Conservation (phyloP, 176 grass and related monocot genomes). For the Carex scoparia region DNA sequence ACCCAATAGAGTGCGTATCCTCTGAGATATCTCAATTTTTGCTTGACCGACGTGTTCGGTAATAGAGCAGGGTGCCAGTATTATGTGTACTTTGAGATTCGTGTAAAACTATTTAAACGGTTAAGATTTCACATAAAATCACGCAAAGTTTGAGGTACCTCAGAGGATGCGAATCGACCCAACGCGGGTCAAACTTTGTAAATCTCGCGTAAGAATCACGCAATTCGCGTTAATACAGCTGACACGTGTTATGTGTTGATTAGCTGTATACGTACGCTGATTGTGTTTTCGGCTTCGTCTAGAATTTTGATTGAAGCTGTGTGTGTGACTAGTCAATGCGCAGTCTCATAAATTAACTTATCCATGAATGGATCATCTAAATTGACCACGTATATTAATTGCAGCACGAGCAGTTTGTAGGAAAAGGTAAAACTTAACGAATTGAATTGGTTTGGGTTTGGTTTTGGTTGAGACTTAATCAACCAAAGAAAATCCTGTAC, state of each 20-base stretch:
- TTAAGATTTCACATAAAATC: too few relatives aligned
- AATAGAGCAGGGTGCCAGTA: too few relatives aligned
- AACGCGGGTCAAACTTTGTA: background rate
- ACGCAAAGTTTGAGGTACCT: too few relatives aligned
- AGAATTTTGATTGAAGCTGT: background rate
- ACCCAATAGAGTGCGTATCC: too few relatives aligned
- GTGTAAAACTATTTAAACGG: too few relatives aligned
- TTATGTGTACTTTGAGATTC: too few relatives aligned
- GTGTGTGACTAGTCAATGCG: background rate
- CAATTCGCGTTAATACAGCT: background rate
- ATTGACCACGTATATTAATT: background rate
- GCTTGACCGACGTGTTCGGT: too few relatives aligned
- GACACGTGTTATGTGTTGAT: background rate
- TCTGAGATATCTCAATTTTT: too few relatives aligned
- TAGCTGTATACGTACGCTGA: background rate
- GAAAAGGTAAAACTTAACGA: too few relatives aligned
- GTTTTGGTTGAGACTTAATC: too few relatives aligned
- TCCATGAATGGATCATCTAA: background rate
- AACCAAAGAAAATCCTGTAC: too few relatives aligned
- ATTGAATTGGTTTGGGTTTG: too few relatives aligned
- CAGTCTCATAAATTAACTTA: background rate
- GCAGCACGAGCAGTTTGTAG: background rate
- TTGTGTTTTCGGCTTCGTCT: background rate
- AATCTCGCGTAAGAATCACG: background rate
- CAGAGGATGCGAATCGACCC: background rate